Conservation (phyloP, 148 eudicot species). For the Limonium bicolor region DNA sequence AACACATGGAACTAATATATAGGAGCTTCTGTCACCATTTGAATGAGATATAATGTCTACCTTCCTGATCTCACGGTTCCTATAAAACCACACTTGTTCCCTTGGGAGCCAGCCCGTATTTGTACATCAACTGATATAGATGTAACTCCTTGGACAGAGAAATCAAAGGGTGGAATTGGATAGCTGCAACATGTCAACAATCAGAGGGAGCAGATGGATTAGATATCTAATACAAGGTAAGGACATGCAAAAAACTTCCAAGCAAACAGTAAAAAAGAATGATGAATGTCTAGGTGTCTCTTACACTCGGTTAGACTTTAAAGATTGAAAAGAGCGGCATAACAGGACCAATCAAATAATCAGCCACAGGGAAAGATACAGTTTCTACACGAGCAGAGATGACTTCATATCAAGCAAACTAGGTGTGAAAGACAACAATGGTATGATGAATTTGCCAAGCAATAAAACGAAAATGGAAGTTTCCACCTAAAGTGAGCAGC, state of each 20-base stretch:
- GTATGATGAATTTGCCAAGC: no score
- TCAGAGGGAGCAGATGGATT: not conserved
- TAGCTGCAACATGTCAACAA: slow-evolving; percentile 34
- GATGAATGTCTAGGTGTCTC: no score
- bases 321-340: no score
- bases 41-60: slow-evolving; percentile 13
- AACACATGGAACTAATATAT: no score
- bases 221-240: not conserved
- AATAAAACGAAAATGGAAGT: no score
- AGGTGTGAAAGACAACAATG: no score
- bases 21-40: no score
- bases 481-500: no score
- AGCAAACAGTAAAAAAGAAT: no score
- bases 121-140: slow-evolving; percentile 93
- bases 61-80: slow-evolving; percentile 87
- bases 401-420: not conserved
- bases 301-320: no score
- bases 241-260: no score
- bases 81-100: slow-evolving; percentile 88
- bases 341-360: no score
- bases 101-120: slow-evolving; percentile 97
- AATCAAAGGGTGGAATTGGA: slow-evolving; percentile 81
- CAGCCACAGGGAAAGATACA: not conserved
- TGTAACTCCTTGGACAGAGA: slow-evolving; percentile 84
- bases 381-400: not conserved